Percentiles rank a stretch among this genome's conserved stretches.
phyloP scores from a whole-genome alignment of 1,139 yeast species.

The Pichia sp. region DNA sequence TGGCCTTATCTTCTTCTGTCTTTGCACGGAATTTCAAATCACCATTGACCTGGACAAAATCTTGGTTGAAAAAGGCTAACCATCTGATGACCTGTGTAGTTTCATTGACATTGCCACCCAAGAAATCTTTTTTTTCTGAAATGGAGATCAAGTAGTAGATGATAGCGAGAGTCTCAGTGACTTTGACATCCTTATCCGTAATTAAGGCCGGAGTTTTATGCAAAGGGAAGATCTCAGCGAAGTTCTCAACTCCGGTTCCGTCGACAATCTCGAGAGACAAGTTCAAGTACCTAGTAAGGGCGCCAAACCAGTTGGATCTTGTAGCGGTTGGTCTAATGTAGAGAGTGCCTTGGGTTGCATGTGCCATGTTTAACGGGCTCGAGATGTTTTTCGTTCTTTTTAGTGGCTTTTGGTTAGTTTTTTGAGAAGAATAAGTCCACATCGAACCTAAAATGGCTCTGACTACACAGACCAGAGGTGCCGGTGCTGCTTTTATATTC shows the following conservation, averaged over 20 bases:
- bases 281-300: conserved; percentile 24
- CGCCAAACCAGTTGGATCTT: conserved; percentile 23
- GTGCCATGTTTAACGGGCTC: neutral
- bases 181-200: conserved; percentile 27
- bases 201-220: conserved; percentile 33
- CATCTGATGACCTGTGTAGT: conserved; percentile 30
- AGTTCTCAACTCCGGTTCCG: neutral
- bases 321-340: conserved; percentile 19
- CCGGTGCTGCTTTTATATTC: neutral
- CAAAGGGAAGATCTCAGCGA: conserved; percentile 23
- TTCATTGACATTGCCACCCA: conserved; percentile 24
- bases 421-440: too few species aligned
- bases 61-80: conserved; percentile 30
- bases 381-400: neutral
- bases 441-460: too few species aligned
- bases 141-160: conserved; percentile 27
- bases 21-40: neutral
- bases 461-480: neutral
- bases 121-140: conserved; percentile 19
- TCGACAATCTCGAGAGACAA: conserved; percentile 40
- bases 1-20: conserved; percentile 9
- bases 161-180: conserved; percentile 31
- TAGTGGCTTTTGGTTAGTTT: too few species aligned
- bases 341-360: conserved; percentile 16
- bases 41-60: conserved; percentile 17